Conservation (phyloP, 805 yeast genomes). For the Ogataea paradorogensis region DNA sequence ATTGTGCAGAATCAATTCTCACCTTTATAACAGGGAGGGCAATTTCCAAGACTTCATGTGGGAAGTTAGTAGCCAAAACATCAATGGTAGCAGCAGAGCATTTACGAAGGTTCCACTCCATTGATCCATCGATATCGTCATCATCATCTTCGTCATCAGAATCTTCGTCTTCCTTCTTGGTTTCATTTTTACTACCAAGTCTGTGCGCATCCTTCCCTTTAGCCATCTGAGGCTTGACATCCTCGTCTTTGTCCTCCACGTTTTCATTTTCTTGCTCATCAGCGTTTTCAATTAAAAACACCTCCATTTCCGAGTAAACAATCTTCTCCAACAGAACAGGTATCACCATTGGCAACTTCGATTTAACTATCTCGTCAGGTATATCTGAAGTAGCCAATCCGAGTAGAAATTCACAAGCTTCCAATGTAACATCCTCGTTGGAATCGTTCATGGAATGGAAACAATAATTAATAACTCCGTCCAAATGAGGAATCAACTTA, state of each 20-base stretch:
- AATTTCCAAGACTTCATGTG: constrained; percentile 61
- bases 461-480: constrained; percentile 83
- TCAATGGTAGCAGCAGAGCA: constrained; percentile 95
- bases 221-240: constrained; percentile 78
- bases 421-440: constrained; percentile 77
- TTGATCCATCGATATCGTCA: constrained; percentile 61
- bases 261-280: constrained; percentile 75
- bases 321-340: constrained; percentile 77
- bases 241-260: constrained; percentile 81
- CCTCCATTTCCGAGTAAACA: constrained; percentile 85
- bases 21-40: constrained; percentile 75
- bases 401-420: constrained; percentile 89
- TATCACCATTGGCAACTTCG: constrained; percentile 59
- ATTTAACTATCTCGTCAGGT: constrained; percentile 53
- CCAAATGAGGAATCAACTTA: constrained; percentile 71
- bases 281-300: constrained; percentile 56
- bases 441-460: constrained; percentile 67
- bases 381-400: constrained; percentile 64
- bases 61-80: constrained; percentile 63
- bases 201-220: constrained; percentile 52
- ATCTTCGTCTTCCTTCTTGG: constrained; percentile 33
- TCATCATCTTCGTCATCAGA: constrained; percentile 63
- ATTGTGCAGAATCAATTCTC: constrained; percentile 62
- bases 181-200: constrained; percentile 11
- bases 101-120: constrained; percentile 88